These are phyloP conservation scores for Colletotrichum graminicola DNA, from an alignment of 2,329 filamentous ascomycete genomes.

Conservation along the genomic window DNA sequence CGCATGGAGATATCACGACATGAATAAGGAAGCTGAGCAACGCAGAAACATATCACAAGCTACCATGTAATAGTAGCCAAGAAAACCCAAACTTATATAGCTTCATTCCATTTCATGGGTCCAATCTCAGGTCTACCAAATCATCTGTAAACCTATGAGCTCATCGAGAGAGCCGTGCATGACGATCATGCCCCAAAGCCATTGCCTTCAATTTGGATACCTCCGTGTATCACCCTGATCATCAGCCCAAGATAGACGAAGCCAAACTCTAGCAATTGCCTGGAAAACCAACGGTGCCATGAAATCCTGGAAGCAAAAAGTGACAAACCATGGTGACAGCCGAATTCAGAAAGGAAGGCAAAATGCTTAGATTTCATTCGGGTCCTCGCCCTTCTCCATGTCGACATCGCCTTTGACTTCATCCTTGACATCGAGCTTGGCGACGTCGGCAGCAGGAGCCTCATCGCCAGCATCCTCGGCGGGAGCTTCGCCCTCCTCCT, in stretches of 20 bases:
- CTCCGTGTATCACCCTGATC: not conserved
- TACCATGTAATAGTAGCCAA: not conserved
- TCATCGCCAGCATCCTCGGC: slow-evolving; percentile 19
- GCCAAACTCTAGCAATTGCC: not conserved
- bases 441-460: slow-evolving; percentile 29
- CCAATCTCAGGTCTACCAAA: not conserved
- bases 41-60: too few relatives aligned
- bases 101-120: not conserved
- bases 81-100: not conserved
- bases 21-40: too few relatives aligned
- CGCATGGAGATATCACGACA: too few relatives aligned
- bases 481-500: slow-evolving; percentile 3
- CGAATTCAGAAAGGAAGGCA: not conserved
- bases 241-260: not conserved
- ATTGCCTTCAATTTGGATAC: not conserved
- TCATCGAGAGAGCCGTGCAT: not conserved
- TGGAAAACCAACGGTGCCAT: not conserved
- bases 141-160: not conserved
- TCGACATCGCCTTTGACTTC: slow-evolving; percentile 14
- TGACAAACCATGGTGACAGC: not conserved
- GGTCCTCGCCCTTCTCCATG: slow-evolving; percentile 26
- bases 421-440: slow-evolving; percentile 28
- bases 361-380: slow-evolving; percentile 12
- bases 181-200: not conserved
- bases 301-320: not conserved